Conservation (phyloP, 31 red algal species). For the Bonnemaisonia californica region DNA sequence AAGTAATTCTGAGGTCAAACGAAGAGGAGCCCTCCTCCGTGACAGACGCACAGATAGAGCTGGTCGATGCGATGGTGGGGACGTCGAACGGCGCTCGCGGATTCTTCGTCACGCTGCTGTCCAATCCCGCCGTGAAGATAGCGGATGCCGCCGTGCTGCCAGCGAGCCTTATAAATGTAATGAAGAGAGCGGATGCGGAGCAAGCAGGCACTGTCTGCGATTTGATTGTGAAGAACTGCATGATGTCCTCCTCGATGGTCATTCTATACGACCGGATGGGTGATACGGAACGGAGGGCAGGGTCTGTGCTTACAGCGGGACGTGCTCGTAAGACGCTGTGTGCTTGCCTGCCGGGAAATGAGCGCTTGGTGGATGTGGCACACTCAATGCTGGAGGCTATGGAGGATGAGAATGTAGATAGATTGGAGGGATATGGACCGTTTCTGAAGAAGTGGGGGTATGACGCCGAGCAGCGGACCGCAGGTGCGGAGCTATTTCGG, state of each 20-base stretch:
- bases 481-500: background rate
- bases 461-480: constrained; percentile 7
- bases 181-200: background rate
- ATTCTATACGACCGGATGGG: constrained; percentile 2
- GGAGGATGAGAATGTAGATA: background rate
- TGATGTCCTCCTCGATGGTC: constrained; percentile 20
- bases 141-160: background rate
- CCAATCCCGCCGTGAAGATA: constrained; percentile 4
- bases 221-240: constrained; percentile 4
- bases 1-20: background rate
- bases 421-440: background rate
- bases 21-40: background rate
- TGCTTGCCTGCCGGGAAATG: background rate
- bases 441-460: constrained; percentile 31
- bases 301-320: background rate
- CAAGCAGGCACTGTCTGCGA: background rate
- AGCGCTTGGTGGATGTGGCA: background rate
- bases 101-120: constrained; percentile 23
- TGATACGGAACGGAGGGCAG: background rate
- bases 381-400: constrained; percentile 4
- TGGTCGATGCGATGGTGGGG: background rate
- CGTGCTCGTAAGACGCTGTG: background rate
- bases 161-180: background rate
- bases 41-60: background rate
- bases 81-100: constrained; percentile 29